Conservation (phyloP, 176 grass and related monocot genomes). For the Aegilops longissima region DNA sequence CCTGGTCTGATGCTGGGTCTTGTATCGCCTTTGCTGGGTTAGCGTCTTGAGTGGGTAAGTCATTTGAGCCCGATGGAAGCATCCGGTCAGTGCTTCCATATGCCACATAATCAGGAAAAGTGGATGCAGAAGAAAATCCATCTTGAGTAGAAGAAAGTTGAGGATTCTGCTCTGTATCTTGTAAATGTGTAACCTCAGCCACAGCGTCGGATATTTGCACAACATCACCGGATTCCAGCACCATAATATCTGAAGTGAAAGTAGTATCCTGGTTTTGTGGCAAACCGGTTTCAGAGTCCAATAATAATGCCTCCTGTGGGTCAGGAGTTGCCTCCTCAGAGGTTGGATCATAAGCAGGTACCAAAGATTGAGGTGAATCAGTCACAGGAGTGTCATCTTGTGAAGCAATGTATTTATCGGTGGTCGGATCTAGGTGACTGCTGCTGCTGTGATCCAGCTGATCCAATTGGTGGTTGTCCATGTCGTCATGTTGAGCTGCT, state of each 20-base stretch:
- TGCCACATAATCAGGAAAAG: constrained; percentile 29
- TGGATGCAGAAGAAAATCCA: constrained; percentile 11
- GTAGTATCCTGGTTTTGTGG: constrained; percentile 39
- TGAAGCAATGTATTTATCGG: background rate
- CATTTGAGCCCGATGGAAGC: constrained; percentile 28
- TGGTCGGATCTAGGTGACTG: background rate
- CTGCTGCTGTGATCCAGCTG: background rate
- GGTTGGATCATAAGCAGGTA: background rate
- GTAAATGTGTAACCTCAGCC: background rate
- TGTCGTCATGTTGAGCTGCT: constrained; percentile 3
- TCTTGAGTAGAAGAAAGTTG: background rate
- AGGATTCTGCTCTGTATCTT: constrained; percentile 29
- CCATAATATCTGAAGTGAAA: constrained; percentile 28
- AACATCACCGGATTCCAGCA: constrained; percentile 53
- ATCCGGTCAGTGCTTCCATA: constrained; percentile 19
- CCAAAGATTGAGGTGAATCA: background rate
- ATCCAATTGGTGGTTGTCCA: background rate
- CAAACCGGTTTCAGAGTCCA: constrained; percentile 27
- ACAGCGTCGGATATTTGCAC: constrained; percentile 20
- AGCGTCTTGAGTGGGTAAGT: constrained; percentile 4
- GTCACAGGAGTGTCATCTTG: constrained; percentile 2
- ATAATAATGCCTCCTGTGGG: constrained; percentile 22
- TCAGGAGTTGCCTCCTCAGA: constrained; percentile 17
- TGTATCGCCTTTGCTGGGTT: background rate
- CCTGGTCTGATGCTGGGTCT: constrained; percentile 19